Conservation (phyloP, 2,329 filamentous ascomycete species). For the Xylariomycetidae sp. region DNA sequence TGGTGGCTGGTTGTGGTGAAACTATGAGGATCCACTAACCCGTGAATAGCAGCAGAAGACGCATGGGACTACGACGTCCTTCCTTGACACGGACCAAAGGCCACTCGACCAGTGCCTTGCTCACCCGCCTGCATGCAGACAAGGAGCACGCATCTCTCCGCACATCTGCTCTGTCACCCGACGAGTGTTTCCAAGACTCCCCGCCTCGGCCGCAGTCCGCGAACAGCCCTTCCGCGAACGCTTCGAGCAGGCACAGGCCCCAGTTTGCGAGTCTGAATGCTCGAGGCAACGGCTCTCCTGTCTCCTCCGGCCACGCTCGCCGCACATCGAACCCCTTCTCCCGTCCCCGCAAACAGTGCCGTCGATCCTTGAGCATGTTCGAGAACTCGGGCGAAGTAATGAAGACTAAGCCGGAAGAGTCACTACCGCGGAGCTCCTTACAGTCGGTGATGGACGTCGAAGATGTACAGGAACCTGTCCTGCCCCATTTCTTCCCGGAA, state of each 20-base stretch:
- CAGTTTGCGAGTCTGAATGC: conserved; percentile 58
- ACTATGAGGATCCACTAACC: conserved; percentile 15
- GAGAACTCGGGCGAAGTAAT: conserved; percentile 85
- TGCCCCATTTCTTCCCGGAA: conserved; percentile 79
- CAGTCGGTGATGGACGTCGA: conserved; percentile 81
- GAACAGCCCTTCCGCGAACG: conserved; percentile 49
- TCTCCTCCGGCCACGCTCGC: conserved; percentile 61
- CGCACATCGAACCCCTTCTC: conserved; percentile 66
- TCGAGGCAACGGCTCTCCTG: conserved; percentile 67
- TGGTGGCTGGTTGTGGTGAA: background rate
- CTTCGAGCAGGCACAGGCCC: conserved; percentile 57
- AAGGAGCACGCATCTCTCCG: conserved; percentile 34
- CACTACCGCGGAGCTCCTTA: conserved; percentile 48
- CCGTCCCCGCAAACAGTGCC: conserved; percentile 80
- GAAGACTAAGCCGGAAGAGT: conserved; percentile 64
- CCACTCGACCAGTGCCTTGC: conserved; percentile 60
- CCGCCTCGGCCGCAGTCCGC: conserved; percentile 60
- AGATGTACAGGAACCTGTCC: conserved; percentile 62
- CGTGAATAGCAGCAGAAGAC: conserved; percentile 54
- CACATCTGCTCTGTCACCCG: conserved; percentile 60
- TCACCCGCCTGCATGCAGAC: conserved; percentile 55
- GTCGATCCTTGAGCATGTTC: conserved; percentile 96
- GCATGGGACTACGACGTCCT: conserved; percentile 60
- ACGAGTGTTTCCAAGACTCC: conserved; percentile 76
- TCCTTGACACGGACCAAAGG: conserved; percentile 70